phyloP scores from a whole-genome alignment of 2,329 filamentous ascomycete species.

The Arachnopeziza araneosa region DNA sequence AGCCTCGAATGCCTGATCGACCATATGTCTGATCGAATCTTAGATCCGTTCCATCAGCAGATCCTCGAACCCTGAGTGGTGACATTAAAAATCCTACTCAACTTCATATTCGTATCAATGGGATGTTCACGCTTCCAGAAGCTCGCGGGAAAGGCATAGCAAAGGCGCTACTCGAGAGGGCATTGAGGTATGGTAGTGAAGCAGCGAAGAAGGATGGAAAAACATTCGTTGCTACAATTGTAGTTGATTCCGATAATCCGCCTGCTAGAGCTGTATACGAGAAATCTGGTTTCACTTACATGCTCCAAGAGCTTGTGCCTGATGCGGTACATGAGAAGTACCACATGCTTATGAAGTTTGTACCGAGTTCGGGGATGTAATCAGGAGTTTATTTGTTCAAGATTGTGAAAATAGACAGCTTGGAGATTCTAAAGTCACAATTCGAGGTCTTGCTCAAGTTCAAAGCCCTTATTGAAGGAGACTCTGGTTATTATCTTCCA shows the following conservation, averaged over 20 bases:
- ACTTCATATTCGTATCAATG: conserved; percentile 32
- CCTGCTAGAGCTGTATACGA: conserved; percentile 32
- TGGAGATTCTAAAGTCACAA: neutral
- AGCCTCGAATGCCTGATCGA: neutral
- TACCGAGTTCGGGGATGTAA: neutral
- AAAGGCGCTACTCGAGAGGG: conserved; percentile 29
- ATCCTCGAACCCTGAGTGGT: conserved; percentile 7
- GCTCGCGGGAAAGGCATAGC: conserved; percentile 34
- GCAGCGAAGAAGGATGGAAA: conserved; percentile 19
- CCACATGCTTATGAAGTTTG: neutral
- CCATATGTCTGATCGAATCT: neutral
- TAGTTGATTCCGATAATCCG: conserved; percentile 32
- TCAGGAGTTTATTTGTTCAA: neutral
- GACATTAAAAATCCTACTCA: neutral
- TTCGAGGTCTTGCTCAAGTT: neutral
- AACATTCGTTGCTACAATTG: conserved; percentile 28
- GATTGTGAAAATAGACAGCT: neutral
- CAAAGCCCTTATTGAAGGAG: too few relatives aligned
- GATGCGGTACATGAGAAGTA: neutral
- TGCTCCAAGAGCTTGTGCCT: neutral
- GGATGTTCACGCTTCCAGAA: conserved; percentile 35
- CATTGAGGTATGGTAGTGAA: conserved; percentile 25
- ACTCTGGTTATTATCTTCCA: too few relatives aligned
- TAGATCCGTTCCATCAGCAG: conserved; percentile 6
- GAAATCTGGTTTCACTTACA: conserved; percentile 30